Base-by-base conservation (phyloP, 768 basidiomycete species). In the Mycena albidolilacea region DNA sequence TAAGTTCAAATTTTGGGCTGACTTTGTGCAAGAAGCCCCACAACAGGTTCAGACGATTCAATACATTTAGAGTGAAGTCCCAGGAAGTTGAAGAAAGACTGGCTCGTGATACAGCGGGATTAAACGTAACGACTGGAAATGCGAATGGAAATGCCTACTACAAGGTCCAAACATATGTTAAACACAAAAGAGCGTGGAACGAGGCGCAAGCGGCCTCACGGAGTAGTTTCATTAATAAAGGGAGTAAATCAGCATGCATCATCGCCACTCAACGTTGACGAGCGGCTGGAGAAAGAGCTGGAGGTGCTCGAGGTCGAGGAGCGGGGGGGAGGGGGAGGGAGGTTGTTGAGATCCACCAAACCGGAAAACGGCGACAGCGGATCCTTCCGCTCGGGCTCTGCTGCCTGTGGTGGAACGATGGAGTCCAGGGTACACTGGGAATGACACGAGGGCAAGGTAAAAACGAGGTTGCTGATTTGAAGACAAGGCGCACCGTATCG, bases 311-410 rank as follows among this genome's bases (percentile, higher is more conserved):
- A 61, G 30, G 59, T 52, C 38, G 67, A 62, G 2, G 50, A 54
- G 15, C 67, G 67, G 15, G 35, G 58, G 9, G 46, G 6, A 8
- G 35, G 19, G 10, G 14, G 11, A 8, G 35, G 19, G 10, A 7
- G 11, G n/a, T 60, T 46, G 37, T 59, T 60, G n/a, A 67, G 10
- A 19, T 67, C 58, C 4, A 67, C 37, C 19, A 67, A 12, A 1
- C 46, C 46, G 17, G 67, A 48, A 37, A 67, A 67, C 1, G 67
- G 67, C 11, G 19, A n/a, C 1, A 58, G 67, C 7, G 19, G 37
- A n/a, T 67, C 58, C 17, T 67, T 67, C 4, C 10, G 19, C 12
- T 67, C 58, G 57, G n/a, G 38, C 11, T 60, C 67, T 15, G 57
- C n/a, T 10, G 46, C n/a, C 3, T 15, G 30, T 15, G 6, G 39